Evolutionary conservation across 257 asterid species (phyloP).

Genomic region (Fraxinus americana): DNA sequence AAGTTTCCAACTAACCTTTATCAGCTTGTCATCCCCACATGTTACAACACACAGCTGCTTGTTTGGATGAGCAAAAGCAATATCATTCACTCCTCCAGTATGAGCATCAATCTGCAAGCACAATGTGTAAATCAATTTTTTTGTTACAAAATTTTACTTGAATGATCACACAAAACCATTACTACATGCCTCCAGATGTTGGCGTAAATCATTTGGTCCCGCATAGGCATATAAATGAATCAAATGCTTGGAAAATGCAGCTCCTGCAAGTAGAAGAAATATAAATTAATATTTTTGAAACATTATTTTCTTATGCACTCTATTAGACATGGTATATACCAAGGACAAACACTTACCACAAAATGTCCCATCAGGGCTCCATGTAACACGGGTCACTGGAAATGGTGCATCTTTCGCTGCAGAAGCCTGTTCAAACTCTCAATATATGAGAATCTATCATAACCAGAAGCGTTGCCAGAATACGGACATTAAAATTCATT

Average conservation of each 20-base stretch:
- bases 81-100: constrained; percentile 85
- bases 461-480: not conserved
- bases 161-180: constrained; percentile 10
- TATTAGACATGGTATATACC: constrained; percentile 11
- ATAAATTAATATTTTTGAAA: constrained; percentile 23
- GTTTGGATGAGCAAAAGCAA: constrained; percentile 95
- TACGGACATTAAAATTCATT: not conserved
- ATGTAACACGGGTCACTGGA: constrained; percentile 82
- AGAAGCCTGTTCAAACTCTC: constrained; percentile 68
- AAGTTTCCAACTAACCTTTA: constrained; percentile 60
- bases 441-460: constrained; percentile 27
- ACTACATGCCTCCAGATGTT: constrained; percentile 76
- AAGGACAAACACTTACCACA: constrained; percentile 54
- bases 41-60: constrained; percentile 88
- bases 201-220: constrained; percentile 86
- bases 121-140: constrained; percentile 24
- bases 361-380: constrained; percentile 95
- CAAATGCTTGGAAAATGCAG: constrained; percentile 90
- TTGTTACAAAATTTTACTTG: constrained; percentile 18
- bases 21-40: constrained; percentile 96
- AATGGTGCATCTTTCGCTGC: constrained; percentile 86
- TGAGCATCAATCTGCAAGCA: constrained; percentile 89
- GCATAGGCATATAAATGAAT: constrained; percentile 81
- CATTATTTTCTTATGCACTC: constrained; percentile 14
- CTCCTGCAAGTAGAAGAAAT: constrained; percentile 63